Evolutionary conservation across 139 green algal genomes (phyloP), one percentile per base, ranked within the genome.

Genomic region (Pseudopediastrum boryanum): DNA sequence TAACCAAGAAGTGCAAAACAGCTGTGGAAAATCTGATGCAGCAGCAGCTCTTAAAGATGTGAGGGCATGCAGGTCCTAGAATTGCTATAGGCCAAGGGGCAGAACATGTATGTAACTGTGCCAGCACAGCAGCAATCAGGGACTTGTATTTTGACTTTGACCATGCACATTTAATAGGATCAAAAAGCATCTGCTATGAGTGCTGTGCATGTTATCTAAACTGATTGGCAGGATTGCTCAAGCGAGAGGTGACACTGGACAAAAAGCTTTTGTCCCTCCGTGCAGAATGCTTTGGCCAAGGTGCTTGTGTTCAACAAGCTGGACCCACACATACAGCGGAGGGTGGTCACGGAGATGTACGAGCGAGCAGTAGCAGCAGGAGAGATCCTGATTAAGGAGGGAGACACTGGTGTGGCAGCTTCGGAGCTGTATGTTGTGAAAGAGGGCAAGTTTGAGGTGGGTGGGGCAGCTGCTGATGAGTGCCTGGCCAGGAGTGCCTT

Each of bases 391-490:
- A 98, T 98, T 86, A 92, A 93, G 54, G 92, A 98, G 83, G 94
- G 93, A 12, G 95, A 97, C 83, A 93, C 83, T 19, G 91, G 94
- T 39, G 67, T 95, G 12, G 88, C 86, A 36, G 90, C 94, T 39
- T 88, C 83, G 7, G 94, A 98, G 87, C 87, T 99, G 63, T 99
- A 96, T 75, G 89, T 99, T 2, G 95, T 99, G 2, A 97, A 97
- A 79, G 77, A 51, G 19, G 95, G 95, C 7, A 92, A 97, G 72
- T 98, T 98, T 72, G 95, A 98, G 86, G 94, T 94, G 62, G 9
- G 84, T 35, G 31, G 12, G n/a, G n/a, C n/a, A n/a, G n/a, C n/a
- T n/a, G n/a, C n/a, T n/a, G n/a, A n/a, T n/a, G n/a, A n/a, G n/a
- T n/a, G n/a, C n/a, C n/a, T n/a, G n/a, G n/a, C n/a, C n/a, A n/a